Evolutionary conservation across 75 land plant genomes (phyloP), one percentile per base, ranked within the genome.

Genomic region (Adiantum capillusveneris): DNA sequence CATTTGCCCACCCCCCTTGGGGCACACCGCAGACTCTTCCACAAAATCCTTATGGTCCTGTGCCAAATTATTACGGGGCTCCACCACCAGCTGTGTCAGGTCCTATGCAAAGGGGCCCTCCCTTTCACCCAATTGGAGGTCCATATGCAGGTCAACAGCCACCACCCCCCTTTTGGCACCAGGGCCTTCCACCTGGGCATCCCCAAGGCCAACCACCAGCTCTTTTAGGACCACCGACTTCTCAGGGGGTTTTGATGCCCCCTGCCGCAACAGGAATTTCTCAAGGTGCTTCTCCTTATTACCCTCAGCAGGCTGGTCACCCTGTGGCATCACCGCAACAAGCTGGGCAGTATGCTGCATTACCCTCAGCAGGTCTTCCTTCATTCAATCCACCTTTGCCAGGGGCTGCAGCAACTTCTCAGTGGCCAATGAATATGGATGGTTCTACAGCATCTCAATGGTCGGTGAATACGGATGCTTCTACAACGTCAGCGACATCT

Each of bases 261-360:
- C 52, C 52, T 56, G 29, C 57, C 14, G 57, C 57, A 2, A 34
- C 57, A 17, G 25, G 57, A 3, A 50, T 50, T 50, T 12, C 52
- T 50, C 25, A 20, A 21, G 25, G 52, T 50, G 52, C 11, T 5
- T 2, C 52, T n/a, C 18, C 57, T 2, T 22, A 7, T 2, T 25
- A 3, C 24, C 14, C 57, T n/a, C 29, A 25, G 7, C 7, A 20
- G 29, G 12, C 26, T n/a, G 12, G 29, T 25, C 25, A 56, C 24
- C 25, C 25, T 29, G 37, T 34, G 37, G 42, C 71, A 60, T 20
- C 44, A 25, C 19, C 64, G 45, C 64, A 49, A 36, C 50, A 31
- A 28, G 44, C 36, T 36, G 71, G 71, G 6, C 52, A 68, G 56
- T 61, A 68, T 29, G 43, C 63, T 29, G 64, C 65, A 19, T 65